These are phyloP conservation scores for Penstemon eatonii DNA, from an alignment of 257 asterid genomes.

Conservation along the genomic window DNA sequence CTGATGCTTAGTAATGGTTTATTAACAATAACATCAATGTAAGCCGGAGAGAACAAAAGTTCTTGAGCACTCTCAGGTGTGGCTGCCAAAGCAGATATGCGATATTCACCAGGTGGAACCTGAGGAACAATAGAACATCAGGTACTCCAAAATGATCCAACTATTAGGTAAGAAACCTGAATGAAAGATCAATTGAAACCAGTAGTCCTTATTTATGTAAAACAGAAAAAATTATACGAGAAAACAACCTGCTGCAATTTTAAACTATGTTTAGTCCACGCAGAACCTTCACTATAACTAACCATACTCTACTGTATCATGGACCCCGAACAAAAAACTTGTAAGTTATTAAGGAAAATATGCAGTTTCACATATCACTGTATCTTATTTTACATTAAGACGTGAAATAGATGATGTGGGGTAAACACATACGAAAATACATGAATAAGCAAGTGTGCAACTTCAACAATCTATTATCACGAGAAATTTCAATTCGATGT, in stretches of 20 bases:
- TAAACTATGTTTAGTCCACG: too few relatives aligned
- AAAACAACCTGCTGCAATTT: too few relatives aligned
- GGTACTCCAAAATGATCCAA: slow-evolving; percentile 20
- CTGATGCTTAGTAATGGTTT: slow-evolving; percentile 61
- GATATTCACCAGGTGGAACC: slow-evolving; percentile 95
- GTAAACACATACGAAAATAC: background rate
- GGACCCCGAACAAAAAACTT: background rate
- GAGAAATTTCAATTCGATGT: too few relatives aligned
- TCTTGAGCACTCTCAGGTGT: slow-evolving; percentile 75
- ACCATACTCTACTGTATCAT: too few relatives aligned
- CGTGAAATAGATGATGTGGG: slow-evolving; percentile 1
- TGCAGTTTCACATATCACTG: background rate
- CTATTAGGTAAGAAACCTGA: background rate
- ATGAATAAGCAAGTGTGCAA: background rate
- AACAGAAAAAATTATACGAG: too few relatives aligned
- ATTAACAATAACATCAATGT: slow-evolving; percentile 61
- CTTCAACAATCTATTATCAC: background rate
- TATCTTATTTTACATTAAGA: background rate
- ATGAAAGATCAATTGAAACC: background rate
- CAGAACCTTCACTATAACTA: too few relatives aligned
- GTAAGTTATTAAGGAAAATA: slow-evolving; percentile 17
- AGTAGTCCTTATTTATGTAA: too few relatives aligned
- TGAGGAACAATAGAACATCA: slow-evolving; percentile 32
- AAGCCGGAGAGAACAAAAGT: slow-evolving; percentile 75
- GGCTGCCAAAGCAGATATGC: slow-evolving; percentile 87